phyloP scores from a whole-genome alignment of 1,284 basidiomycete genomes.

The Porodaedalea pini region DNA sequence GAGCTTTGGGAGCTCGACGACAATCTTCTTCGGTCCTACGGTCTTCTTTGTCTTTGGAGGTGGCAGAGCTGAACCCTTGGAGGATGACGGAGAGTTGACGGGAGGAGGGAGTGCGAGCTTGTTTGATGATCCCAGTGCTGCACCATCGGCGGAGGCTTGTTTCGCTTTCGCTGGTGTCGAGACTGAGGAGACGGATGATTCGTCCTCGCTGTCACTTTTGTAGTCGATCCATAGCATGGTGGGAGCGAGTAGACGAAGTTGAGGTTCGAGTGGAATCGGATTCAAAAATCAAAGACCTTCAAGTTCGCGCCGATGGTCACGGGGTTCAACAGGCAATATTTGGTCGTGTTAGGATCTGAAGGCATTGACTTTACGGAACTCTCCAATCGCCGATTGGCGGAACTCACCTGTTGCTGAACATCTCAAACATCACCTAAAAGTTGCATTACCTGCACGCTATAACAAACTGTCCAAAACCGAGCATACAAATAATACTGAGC shows the following conservation, averaged over 20 bases:
- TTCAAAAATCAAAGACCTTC: background rate
- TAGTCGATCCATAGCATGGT: conserved; percentile 73
- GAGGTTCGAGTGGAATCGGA: no score
- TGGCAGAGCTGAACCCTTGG: conserved; percentile 36
- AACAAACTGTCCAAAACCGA: no score
- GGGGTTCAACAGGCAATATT: no score
- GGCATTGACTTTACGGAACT: background rate
- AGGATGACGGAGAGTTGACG: conserved; percentile 23
- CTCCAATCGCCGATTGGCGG: no score
- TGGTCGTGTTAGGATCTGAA: background rate
- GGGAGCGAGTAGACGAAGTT: conserved; percentile 20
- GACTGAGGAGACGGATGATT: conserved; percentile 25
- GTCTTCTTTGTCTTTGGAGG: conserved; percentile 36
- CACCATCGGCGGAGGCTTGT: conserved; percentile 21
- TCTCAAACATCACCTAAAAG: no score
- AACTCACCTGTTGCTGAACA: no score
- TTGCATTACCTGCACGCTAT: no score
- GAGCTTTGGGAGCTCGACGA: conserved; percentile 61
- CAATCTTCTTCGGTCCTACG: conserved; percentile 56
- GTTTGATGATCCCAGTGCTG: conserved; percentile 26
- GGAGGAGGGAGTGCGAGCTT: conserved; percentile 37
- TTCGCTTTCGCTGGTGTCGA: conserved; percentile 16
- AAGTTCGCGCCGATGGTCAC: no score
- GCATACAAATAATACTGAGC: no score
- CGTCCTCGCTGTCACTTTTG: conserved; percentile 54